A percentile compares a stretch with the other conserved stretches of the same genome.
phyloP scores from a whole-genome alignment of 1,139 yeast genomes.

The Torulaspora pretoriensis region DNA sequence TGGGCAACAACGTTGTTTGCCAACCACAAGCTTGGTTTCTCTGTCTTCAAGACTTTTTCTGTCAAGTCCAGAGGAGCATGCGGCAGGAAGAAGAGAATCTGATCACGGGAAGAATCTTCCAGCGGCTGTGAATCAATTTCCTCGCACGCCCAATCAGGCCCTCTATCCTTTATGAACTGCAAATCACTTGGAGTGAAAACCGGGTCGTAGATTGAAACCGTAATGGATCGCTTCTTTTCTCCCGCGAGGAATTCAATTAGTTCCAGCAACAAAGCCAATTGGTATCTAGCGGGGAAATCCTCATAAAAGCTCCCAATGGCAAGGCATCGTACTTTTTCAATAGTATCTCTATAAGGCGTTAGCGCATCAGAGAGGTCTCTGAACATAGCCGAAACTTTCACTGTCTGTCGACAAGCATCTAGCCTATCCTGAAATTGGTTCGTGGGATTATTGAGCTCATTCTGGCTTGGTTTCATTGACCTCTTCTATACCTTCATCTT shows the following conservation, averaged over 20 bases:
- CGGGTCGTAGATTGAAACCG: slow-evolving; percentile 61
- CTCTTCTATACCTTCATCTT: neutral
- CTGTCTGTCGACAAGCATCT: slow-evolving; percentile 12
- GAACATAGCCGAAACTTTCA: slow-evolving; percentile 33
- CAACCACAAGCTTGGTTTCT: slow-evolving; percentile 41
- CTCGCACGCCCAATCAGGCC: slow-evolving; percentile 29
- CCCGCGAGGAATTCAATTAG: slow-evolving; percentile 31
- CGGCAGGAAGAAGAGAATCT: slow-evolving; percentile 55
- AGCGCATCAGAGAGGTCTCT: slow-evolving; percentile 25
- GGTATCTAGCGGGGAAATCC: slow-evolving; percentile 57
- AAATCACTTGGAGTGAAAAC: slow-evolving; percentile 48
- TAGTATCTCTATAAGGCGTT: slow-evolving; percentile 5
- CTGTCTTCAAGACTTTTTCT: slow-evolving; percentile 39
- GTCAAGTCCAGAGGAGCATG: slow-evolving; percentile 69
- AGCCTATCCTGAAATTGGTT: slow-evolving; percentile 4
- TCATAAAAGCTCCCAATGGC: slow-evolving; percentile 68
- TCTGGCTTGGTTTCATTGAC: neutral
- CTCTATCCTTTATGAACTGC: slow-evolving; percentile 32
- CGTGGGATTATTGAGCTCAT: neutral
- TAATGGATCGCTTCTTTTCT: slow-evolving; percentile 21
- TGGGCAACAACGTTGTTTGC: slow-evolving; percentile 51
- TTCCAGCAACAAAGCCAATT: slow-evolving; percentile 52
- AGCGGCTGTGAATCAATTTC: slow-evolving; percentile 18
- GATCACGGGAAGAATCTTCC: slow-evolving; percentile 11
- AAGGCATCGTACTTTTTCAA: slow-evolving; percentile 51